These are phyloP conservation scores for Psilocybe tampanensis DNA, from an alignment of 768 basidiomycete species.

Conservation along the genomic window DNA sequence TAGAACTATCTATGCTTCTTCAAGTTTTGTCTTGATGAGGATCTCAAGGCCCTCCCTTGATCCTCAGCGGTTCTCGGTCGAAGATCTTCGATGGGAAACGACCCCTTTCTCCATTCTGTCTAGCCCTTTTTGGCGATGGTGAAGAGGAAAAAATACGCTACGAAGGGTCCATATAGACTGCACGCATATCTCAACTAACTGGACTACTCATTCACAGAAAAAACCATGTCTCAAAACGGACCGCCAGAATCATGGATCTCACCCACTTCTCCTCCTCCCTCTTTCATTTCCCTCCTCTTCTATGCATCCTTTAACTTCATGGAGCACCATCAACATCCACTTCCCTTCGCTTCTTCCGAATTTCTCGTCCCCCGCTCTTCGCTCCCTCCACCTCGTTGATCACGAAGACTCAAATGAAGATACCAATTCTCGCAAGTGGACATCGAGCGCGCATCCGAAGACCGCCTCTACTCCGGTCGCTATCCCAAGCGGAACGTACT, in stretches of 20 bases:
- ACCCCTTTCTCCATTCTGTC: too few species aligned
- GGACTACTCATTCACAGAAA: conserved; percentile 42
- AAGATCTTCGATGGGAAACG: neutral
- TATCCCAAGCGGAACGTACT: conserved; percentile 57
- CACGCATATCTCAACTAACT: conserved; percentile 5
- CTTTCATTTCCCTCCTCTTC: conserved; percentile 61
- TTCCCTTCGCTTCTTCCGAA: conserved; percentile 61
- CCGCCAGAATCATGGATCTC: conserved; percentile 27
- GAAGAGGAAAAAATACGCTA: neutral
- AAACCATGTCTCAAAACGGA: conserved; percentile 50
- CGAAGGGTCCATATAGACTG: neutral
- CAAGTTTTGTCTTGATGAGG: too few species aligned
- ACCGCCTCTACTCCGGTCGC: conserved; percentile 5
- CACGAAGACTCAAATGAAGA: conserved; percentile 10
- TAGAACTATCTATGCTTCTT: too few species aligned
- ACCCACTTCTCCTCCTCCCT: conserved; percentile 72
- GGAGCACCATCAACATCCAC: conserved; percentile 67
- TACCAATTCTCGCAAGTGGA: conserved; percentile 6
- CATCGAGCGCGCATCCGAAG: conserved; percentile 17
- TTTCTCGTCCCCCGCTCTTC: conserved; percentile 50
- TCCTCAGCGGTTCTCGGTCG: neutral
- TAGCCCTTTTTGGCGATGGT: too few species aligned
- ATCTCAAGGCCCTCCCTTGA: neutral
- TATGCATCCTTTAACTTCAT: conserved; percentile 63
- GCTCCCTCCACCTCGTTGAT: conserved; percentile 6